Evolutionary conservation across 2,329 filamentous ascomycete species (phyloP), one percentile per base, ranked within the genome.

Genomic region (Colletotrichum brevisporum): DNA sequence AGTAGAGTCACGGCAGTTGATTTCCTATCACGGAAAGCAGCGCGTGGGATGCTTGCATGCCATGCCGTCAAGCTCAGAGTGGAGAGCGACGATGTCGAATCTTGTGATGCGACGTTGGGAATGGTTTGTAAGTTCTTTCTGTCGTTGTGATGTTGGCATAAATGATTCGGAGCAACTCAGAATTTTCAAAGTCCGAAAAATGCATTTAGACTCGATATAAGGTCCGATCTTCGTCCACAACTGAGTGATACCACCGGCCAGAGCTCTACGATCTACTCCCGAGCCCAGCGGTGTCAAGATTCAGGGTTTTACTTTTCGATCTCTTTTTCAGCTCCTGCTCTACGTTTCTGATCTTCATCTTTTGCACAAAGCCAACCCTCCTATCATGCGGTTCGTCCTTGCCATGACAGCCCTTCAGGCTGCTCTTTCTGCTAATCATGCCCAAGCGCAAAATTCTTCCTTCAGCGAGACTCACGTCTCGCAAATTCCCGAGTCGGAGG

Each of bases 1-100:
- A 18, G 13, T 47, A 21, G 8, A 18, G 41, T 57, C 55, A 51
- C 55, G 26, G 47, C 55, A 54, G 62, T 3, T 77, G 80, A 52
- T 53, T 58, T 41, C 48, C 60, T 65, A 65, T 52, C 47, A 6
- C 16, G 24, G 47, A 16, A 16, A 43, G 8, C 21, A 13, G 21
- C n/a, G 54, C 36, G 55, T 27, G 24, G 41, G 55, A 57, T 57
- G 55, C 36, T 10, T 39, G 39, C 53, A 56, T 24, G 18, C 18
- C 36, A 24, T 10, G 36, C 24, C 31, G 21, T 24, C 5, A 21
- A 56, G 53, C 18, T 12, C 39, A 13, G 18, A 45, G 36, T 39
- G 53, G 36, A 13, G 15, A 56, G 18, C 16, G 53, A 43, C 36
- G 21, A 56, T 56, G 43, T 45, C 53, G 15, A 12, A 27, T 43